Evolutionary conservation across 1,284 basidiomycete genomes (phyloP).

Genomic region (Trichosporon coremiiforme): DNA sequence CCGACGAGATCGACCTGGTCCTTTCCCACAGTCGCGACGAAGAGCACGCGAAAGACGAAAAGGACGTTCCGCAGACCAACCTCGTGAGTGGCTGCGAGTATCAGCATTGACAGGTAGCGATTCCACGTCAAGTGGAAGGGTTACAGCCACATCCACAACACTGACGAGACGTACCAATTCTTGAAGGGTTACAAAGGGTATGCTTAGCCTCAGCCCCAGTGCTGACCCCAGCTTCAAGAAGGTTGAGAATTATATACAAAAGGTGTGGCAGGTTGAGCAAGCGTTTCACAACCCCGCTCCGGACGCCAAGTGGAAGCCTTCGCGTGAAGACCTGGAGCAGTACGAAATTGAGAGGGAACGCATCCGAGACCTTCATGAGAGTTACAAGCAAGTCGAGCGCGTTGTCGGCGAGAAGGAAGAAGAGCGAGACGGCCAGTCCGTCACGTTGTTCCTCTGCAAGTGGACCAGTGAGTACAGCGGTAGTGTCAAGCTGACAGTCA

Average conservation of each 20-base stretch:
- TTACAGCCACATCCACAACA: conserved; percentile 93
- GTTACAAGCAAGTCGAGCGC: conserved; percentile 88
- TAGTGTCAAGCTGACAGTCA: conserved; percentile 23
- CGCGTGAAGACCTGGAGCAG: conserved; percentile 85
- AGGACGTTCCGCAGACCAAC: conserved; percentile 81
- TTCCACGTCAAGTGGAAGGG: conserved; percentile 96
- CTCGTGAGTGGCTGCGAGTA: conserved; percentile 64
- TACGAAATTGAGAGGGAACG: conserved; percentile 87
- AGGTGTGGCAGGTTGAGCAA: conserved; percentile 69
- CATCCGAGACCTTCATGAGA: conserved; percentile 84
- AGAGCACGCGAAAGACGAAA: conserved; percentile 69
- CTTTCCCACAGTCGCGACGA: conserved; percentile 80
- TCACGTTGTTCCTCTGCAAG: conserved; percentile 92
- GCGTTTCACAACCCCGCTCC: conserved; percentile 61
- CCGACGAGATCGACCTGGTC: conserved; percentile 85
- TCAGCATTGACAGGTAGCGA: conserved; percentile 61
- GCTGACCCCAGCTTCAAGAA: conserved; percentile 78
- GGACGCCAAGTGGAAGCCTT: conserved; percentile 64
- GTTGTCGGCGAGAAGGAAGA: conserved; percentile 80
- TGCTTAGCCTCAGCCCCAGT: neutral
- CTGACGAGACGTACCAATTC: conserved; percentile 94
- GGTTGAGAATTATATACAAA: conserved; percentile 98
- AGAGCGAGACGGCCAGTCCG: conserved; percentile 60
- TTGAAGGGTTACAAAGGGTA: conserved; percentile 70
- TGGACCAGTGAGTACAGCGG: conserved; percentile 66